Evolutionary conservation across 2,329 filamentous ascomycete species (phyloP), one percentile per base, ranked within the genome.

Genomic region (Aspergillus pseudoterreus): DNA sequence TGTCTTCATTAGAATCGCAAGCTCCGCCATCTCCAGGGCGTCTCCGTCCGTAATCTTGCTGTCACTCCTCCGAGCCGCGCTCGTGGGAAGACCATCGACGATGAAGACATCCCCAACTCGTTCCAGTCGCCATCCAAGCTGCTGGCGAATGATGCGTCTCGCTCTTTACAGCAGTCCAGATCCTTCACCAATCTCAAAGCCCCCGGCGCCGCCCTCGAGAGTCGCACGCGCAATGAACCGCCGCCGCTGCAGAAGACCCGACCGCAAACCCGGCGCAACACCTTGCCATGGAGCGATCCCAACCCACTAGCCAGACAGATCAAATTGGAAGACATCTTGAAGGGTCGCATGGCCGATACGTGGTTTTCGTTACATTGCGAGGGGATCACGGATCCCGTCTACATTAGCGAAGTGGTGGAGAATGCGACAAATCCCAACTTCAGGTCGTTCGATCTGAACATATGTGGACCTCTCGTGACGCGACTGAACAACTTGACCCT

Each of bases 371-470:
- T 96, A 47, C 92, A 96, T 69, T 82, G 85, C 43, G 75, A 82
- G 1, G 81, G 74, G 3, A 72, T 83, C 47, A 71, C 79, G 43
- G 85, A 90, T 14, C 91, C 92, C 0, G 74, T 96, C n/a, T 96
- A 96, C 68, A 82, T 96, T 62, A 96, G 91, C 64, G 92, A 97
- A 72, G 78, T 87, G 19, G 82, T 85, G 24, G 82, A 87, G 60
- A 84, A 84, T 63, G 85, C 88, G n/a, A 91, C 90, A 72, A 96
- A 96, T 68, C 94, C 94, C 57, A 90, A 87, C 62, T 97, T 96
- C 68, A 84, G 83, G 41, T 87, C 88, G 67, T 95, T 96, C 67
- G 87, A 95, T 55, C 79, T 96, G 5, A 80, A 81, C 21, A 72
- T 78, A 5, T 83, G 80, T 56, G 83, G 81, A 0, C 81, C 87